Evolutionary conservation across 345 rosid species (phyloP).

Genomic region (Gossypium bickii): DNA sequence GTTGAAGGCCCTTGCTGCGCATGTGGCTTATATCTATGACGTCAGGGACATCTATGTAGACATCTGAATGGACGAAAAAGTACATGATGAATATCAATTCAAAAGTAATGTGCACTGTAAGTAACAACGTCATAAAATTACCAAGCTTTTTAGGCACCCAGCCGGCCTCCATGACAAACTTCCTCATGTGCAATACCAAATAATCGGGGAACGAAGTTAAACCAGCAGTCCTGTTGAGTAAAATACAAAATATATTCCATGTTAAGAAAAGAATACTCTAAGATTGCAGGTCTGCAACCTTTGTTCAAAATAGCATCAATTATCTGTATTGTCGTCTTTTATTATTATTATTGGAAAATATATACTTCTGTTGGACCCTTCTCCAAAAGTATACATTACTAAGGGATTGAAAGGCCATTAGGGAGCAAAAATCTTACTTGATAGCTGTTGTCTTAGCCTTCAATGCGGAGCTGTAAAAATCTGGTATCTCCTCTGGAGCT

Average conservation of each 20-base stretch:
- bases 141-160: constrained; percentile 99
- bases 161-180: constrained; percentile 92
- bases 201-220: constrained; percentile 95
- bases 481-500: constrained; percentile 75
- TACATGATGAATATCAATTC: neutral
- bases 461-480: constrained; percentile 88
- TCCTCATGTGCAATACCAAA: constrained; percentile 94
- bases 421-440: constrained; percentile 53
- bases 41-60: constrained; percentile 92
- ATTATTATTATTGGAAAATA: neutral
- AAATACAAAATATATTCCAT: constrained; percentile 10
- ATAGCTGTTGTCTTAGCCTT: constrained; percentile 78
- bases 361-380: neutral
- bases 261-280: neutral
- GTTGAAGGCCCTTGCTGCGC: constrained; percentile 95
- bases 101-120: constrained; percentile 7
- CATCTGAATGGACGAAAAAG: constrained; percentile 48
- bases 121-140: constrained; percentile 27
- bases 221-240: constrained; percentile 67
- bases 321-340: neutral
- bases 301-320: neutral
- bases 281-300: neutral
- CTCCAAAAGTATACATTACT: neutral
- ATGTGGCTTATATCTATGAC: constrained; percentile 85
- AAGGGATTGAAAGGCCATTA: neutral